Conservation (phyloP, 257 asterid genomes). For the Solanum appendiculatum region DNA sequence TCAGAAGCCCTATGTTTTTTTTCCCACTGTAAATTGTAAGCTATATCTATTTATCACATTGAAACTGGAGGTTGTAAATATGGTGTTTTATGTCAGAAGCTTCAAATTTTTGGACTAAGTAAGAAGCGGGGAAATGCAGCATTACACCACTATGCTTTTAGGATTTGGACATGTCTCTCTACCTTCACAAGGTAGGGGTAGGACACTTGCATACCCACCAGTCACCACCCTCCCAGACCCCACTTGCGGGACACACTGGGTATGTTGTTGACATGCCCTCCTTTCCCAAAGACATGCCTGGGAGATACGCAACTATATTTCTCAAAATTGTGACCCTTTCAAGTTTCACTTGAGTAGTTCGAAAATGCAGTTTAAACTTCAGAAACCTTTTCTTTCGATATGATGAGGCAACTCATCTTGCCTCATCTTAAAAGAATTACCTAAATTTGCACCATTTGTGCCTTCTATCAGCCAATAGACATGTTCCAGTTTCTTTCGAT, state of each 20-base stretch:
- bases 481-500: neutral
- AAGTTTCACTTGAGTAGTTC: neutral
- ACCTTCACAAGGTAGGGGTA: neutral
- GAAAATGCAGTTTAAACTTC: neutral
- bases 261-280: neutral
- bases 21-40: neutral
- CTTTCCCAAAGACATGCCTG: neutral
- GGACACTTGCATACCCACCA: neutral
- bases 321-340: neutral
- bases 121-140: neutral
- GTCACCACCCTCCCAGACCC: neutral
- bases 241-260: neutral
- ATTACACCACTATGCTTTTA: neutral
- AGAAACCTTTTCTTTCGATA: neutral
- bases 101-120: neutral
- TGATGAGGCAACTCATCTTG: neutral
- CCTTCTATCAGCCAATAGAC: neutral
- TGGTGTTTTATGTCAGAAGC: neutral
- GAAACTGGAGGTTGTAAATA: neutral
- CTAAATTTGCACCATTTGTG: neutral
- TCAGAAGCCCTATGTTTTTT: neutral
- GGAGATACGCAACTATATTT: neutral
- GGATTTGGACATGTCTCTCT: neutral
- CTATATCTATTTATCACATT: neutral
- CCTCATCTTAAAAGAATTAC: neutral